Evolutionary conservation across 257 asterid species (phyloP).

Genomic region (Vinca minor): DNA sequence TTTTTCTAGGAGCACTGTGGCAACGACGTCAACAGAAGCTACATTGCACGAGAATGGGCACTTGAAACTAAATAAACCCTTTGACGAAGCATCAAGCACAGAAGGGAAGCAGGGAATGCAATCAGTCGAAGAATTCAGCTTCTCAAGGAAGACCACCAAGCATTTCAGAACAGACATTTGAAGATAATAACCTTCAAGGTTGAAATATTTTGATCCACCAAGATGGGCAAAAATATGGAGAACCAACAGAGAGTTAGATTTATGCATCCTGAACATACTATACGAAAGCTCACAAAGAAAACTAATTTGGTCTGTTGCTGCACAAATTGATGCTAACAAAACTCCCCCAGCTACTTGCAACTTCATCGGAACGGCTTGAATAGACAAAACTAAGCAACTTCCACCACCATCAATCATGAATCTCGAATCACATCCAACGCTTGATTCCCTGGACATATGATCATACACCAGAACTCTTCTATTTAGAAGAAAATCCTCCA

Average conservation of each 20-base stretch:
- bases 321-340: constrained; percentile 65
- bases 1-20: constrained; percentile 46
- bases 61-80: constrained; percentile 30
- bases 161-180: constrained; percentile 66
- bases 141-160: constrained; percentile 58
- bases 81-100: constrained; percentile 20
- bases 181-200: constrained; percentile 37
- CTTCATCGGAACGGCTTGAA: constrained; percentile 43
- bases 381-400: constrained; percentile 28
- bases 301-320: constrained; percentile 53
- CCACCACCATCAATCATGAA: constrained; percentile 34
- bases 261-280: constrained; percentile 43
- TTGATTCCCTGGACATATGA: constrained; percentile 29
- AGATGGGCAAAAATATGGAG: constrained; percentile 67
- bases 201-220: constrained; percentile 59
- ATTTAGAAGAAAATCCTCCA: constrained; percentile 62
- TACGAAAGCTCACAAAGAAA: constrained; percentile 72
- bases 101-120: constrained; percentile 20
- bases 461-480: constrained; percentile 37
- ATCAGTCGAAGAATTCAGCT: constrained; percentile 23
- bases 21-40: constrained; percentile 43
- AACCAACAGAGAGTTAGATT: constrained; percentile 28
- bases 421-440: constrained; percentile 24
- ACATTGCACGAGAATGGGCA: constrained; percentile 69
- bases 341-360: constrained; percentile 53